phyloP scores from a whole-genome alignment of 352 stramenopile genomes.

The Albugo laibachii region DNA sequence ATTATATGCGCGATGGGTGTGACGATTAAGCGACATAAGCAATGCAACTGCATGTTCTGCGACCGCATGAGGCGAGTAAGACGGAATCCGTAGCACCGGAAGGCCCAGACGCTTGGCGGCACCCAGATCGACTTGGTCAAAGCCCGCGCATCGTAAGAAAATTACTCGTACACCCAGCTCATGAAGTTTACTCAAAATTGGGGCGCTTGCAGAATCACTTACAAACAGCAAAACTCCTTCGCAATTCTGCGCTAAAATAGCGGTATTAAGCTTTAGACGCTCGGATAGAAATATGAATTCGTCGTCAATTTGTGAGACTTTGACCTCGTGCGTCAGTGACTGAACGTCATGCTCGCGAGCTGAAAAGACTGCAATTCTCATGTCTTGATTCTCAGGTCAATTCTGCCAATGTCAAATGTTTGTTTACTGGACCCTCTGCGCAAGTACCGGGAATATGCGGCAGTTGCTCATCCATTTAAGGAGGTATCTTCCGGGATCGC shows the following conservation, averaged over 20 bases:
- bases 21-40: slow-evolving; percentile 68
- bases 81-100: slow-evolving; percentile 35
- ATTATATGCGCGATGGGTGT: slow-evolving; percentile 57
- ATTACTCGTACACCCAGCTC: slow-evolving; percentile 30
- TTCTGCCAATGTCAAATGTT: not conserved
- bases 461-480: not conserved
- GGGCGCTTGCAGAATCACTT: slow-evolving; percentile 56
- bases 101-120: slow-evolving; percentile 35
- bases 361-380: slow-evolving; percentile 44
- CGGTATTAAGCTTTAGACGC: slow-evolving; percentile 25
- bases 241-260: slow-evolving; percentile 25
- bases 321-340: slow-evolving; percentile 21
- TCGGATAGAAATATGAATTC: slow-evolving; percentile 34
- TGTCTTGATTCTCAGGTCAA: not conserved
- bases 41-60: slow-evolving; percentile 54
- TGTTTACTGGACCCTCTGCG: not conserved
- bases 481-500: not conserved
- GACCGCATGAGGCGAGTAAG: slow-evolving; percentile 66
- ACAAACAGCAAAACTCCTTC: slow-evolving; percentile 70
- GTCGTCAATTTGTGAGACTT: slow-evolving; percentile 21
- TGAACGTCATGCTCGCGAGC: slow-evolving; percentile 53
- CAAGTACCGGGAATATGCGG: not conserved
- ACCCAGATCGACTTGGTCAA: slow-evolving; percentile 54
- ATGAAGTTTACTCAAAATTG: slow-evolving; percentile 27
- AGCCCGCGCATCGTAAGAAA: slow-evolving; percentile 64